Evolutionary conservation across 1,139 yeast species (phyloP), one percentile per base, ranked within the genome.

Genomic region (Groenewaldozyma sp.): DNA sequence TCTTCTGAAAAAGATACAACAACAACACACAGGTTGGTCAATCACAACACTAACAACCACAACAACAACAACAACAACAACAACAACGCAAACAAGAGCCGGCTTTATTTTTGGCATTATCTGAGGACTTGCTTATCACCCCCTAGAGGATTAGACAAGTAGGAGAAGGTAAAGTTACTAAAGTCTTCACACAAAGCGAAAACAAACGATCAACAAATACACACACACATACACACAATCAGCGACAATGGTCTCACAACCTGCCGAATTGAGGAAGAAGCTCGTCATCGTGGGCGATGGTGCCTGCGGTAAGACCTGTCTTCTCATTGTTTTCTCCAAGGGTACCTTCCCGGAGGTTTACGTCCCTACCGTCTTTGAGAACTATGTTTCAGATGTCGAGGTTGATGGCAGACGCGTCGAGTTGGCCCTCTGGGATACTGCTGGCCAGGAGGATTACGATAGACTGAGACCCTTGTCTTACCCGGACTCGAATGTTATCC

Each of bases 371-470:
- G 95, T 87, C 45, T 87, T 87, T 59, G 96, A 87, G 63, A 86
- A 86, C 70, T 86, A 87, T 64, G 94, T 84, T 53, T 91, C 95
- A 36, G 94, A 84, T 59, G 95, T 87, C 43, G 94, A 82, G 62
- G 94, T 87, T 46, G 68, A 87, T 57, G 95, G 95, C 42, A 81
- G 94, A 70, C 83, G 83, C 64, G 95, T 86, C 44, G 94, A 84
- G 63, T 73, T 87, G 66, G 95, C 95, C 19, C 73, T 87, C 51
- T 87, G 96, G 95, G 96, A 87, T 83, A 87, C 96, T 54, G 96
- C 96, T 42, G 96, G 96, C 48, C 96, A 87, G 73, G 95, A 87
- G 71, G 96, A 87, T 68, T 87, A 86, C 65, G 95, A 86, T 65
- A 81, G 95, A 68, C 73, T 87, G 60, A 81, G 96, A 70, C 95